These are phyloP conservation scores for Stagonosporopsis vannaccii DNA, from an alignment of 2,329 filamentous ascomycete species.

Conservation along the genomic window DNA sequence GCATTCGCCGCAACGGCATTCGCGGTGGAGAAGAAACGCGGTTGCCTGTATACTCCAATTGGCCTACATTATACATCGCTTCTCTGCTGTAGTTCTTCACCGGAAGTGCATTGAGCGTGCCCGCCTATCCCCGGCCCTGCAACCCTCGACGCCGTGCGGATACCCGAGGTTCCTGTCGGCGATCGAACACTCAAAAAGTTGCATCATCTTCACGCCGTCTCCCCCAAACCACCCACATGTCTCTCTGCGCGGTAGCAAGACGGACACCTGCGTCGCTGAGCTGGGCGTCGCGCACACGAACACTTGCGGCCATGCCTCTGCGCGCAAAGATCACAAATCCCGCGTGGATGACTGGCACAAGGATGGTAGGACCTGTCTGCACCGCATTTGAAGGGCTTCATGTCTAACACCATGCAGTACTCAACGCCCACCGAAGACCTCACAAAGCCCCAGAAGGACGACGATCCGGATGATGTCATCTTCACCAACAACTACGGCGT, in stretches of 20 bases:
- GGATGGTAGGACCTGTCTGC: constrained; percentile 55
- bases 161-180: constrained; percentile 50
- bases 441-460: constrained; percentile 65
- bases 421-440: constrained; percentile 44
- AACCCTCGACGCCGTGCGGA: constrained; percentile 24
- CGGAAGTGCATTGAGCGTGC: neutral
- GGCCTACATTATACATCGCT: neutral
- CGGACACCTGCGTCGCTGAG: constrained; percentile 51
- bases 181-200: constrained; percentile 35
- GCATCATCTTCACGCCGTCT: constrained; percentile 31
- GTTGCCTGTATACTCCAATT: constrained; percentile 1
- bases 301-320: constrained; percentile 71
- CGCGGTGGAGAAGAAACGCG: constrained; percentile 9
- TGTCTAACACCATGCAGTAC: constrained; percentile 39
- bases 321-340: constrained; percentile 75
- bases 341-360: constrained; percentile 59
- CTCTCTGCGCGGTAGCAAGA: constrained; percentile 52
- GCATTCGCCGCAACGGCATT: constrained; percentile 14
- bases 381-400: neutral
- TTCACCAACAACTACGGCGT: constrained; percentile 90
- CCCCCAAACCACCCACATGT: constrained; percentile 49
- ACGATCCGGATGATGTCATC: constrained; percentile 88
- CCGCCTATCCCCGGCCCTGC: constrained; percentile 7
- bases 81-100: neutral
- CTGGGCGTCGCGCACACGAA: constrained; percentile 44